phyloP scores from a whole-genome alignment of 352 stramenopile genomes.

The Phytophthora sojae region DNA sequence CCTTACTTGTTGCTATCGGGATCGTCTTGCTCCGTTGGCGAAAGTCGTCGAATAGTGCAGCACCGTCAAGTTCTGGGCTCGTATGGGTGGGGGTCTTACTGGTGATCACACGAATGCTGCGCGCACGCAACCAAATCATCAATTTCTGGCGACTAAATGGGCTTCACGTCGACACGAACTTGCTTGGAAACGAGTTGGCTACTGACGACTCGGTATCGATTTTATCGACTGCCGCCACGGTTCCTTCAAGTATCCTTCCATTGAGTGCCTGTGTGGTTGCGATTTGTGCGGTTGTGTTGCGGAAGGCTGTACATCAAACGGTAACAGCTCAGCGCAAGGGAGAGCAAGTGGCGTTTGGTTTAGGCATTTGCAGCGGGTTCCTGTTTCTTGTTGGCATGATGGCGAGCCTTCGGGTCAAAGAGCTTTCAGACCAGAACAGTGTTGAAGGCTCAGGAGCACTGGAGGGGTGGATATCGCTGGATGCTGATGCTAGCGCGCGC shows the following conservation, averaged over 20 bases:
- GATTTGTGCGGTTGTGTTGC: conserved; percentile 49
- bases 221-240: conserved; percentile 68
- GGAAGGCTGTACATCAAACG: conserved; percentile 26
- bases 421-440: conserved; percentile 14
- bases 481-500: conserved; percentile 53
- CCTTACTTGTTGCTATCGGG: conserved; percentile 40
- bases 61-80: conserved; percentile 6
- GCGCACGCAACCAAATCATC: conserved; percentile 87
- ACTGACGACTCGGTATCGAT: conserved; percentile 84
- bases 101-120: conserved; percentile 64
- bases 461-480: conserved; percentile 19
- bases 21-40: conserved; percentile 26
- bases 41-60: neutral
- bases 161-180: conserved; percentile 51
- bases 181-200: conserved; percentile 76
- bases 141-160: conserved; percentile 87
- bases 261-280: conserved; percentile 35
- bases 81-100: conserved; percentile 44
- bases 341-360: conserved; percentile 12
- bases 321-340: conserved; percentile 3
- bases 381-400: conserved; percentile 40
- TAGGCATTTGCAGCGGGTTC: conserved; percentile 22
- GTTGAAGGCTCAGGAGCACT: conserved; percentile 12
- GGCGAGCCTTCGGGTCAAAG: conserved; percentile 33
- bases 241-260: conserved; percentile 39